Evolutionary conservation across 441 rosid genomes (phyloP), one percentile per base, ranked within the genome.

Genomic region (Erodium chrysanthum): DNA sequence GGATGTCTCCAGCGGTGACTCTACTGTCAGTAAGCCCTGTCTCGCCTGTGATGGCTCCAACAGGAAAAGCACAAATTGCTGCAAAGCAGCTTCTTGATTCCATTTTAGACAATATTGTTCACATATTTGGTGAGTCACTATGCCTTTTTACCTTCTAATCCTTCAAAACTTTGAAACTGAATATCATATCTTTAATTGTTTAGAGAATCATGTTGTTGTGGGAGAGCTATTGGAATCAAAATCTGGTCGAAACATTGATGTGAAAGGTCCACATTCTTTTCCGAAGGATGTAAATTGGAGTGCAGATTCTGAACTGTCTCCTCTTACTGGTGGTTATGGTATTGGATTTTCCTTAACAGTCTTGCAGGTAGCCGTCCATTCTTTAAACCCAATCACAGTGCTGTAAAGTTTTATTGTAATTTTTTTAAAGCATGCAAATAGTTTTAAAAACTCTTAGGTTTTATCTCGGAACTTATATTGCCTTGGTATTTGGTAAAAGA

Each of bases 11-110:
- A 23, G 81, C 84, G 67, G 96, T 82, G 68, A 79, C 84, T 67
- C 84, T 92, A 73, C 75, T 85, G 79, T 88, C 97, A 72, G 96
- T 86, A 75, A 95, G 98, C 82, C 99, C 99, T 66, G 98, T 92
- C 68, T 95, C 99, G 0, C 84, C 90, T 64, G 80, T 88, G 71
- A 92, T 95, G 99, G 96, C 97, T 78, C 99, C 99, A 73, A 74
- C 82, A 68, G 99, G 99, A 73, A 95, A 86, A 82, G 97, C 97
- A 50, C 99, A 95, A 84, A 77, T 76, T 79, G 85, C 95, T 66
- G 86, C 96, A 31, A 91, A 80, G 77, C 96, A 88, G 76, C 97
- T 95, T 79, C 96, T 95, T 70, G 86, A 88, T 87, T 91, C 97
- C 71, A 81, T 90, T 82, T 84, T 95, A 79, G 95, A 90, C 64